phyloP scores from a whole-genome alignment of 164 flowering plant species.

The Magnolia officinalis region DNA sequence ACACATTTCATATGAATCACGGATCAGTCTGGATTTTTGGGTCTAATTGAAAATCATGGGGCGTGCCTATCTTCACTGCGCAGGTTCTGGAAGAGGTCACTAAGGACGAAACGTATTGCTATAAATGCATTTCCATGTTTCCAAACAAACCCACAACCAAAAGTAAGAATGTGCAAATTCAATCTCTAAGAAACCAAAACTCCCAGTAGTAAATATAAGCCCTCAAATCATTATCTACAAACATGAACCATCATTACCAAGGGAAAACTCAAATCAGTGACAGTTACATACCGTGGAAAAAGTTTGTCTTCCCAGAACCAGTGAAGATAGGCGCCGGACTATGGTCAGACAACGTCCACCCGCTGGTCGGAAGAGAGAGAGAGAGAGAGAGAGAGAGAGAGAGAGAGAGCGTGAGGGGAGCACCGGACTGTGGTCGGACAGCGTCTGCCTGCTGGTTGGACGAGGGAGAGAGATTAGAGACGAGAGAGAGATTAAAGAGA shows the following conservation, averaged over 20 bases:
- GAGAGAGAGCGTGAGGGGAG: no score
- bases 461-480: no score
- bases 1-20: not conserved
- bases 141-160: constrained; percentile 10
- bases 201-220: not conserved
- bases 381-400: no score
- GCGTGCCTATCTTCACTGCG: constrained; percentile 91
- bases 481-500: no score
- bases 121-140: constrained; percentile 5
- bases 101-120: constrained; percentile 96
- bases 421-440: no score
- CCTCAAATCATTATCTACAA: not conserved
- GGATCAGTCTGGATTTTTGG: no score
- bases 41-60: constrained; percentile 10
- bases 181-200: not conserved
- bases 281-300: constrained; percentile 72
- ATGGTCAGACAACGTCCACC: no score
- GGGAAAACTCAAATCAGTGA: not conserved
- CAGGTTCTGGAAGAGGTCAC: constrained; percentile 85
- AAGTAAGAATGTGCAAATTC: constrained; percentile 3
- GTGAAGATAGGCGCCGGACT: no score
- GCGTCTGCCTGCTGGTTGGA: no score
- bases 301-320: constrained; percentile 98
- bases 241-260: not conserved
- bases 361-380: no score